A percentile compares a stretch with the other conserved stretches of the same genome.
These are phyloP conservation scores for Collybia mongolica DNA, from an alignment of 768 basidiomycete species.

Conservation along the genomic window DNA sequence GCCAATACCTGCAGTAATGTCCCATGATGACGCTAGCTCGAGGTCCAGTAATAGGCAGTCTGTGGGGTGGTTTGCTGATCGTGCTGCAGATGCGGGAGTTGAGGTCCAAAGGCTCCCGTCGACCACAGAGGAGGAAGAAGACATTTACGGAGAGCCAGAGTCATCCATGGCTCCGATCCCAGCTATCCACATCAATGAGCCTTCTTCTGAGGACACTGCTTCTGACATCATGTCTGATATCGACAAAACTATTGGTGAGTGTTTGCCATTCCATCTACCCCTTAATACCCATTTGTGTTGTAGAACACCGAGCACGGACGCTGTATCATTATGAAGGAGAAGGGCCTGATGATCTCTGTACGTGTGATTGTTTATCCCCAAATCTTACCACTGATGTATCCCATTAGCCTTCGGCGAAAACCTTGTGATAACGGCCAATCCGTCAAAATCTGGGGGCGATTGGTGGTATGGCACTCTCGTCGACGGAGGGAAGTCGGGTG, in stretches of 20 bases:
- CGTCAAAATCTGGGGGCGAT: conserved; percentile 80
- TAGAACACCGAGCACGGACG: conserved; percentile 76
- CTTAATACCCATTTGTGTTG: not conserved
- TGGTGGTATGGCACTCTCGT: conserved; percentile 90
- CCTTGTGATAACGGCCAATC: conserved; percentile 73
- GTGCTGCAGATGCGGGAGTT: conserved; percentile 69
- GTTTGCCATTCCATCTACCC: not conserved
- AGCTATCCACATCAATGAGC: conserved; percentile 55
- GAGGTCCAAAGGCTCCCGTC: conserved; percentile 44
- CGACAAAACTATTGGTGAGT: conserved; percentile 61
- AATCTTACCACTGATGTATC: not conserved
- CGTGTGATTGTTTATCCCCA: conserved; percentile 23
- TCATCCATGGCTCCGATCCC: conserved; percentile 37
- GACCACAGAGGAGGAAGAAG: conserved; percentile 63
- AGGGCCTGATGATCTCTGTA: conserved; percentile 85
- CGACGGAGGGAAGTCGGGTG: conserved; percentile 67
- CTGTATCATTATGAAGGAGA: conserved; percentile 86
- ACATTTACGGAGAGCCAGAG: conserved; percentile 25
- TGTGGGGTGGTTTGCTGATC: conserved; percentile 88
- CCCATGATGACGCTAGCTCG: conserved; percentile 14
- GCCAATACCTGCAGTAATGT: conserved; percentile 29
- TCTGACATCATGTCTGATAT: conserved; percentile 69
- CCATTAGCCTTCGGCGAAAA: conserved; percentile 76
- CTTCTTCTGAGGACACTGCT: conserved; percentile 28
- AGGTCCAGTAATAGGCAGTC: conserved; percentile 62